A percentile compares a stretch with the other conserved stretches of the same genome.
These are phyloP conservation scores for Emmonsiellopsis sp. DNA, from an alignment of 2,329 filamentous ascomycete genomes.

Conservation along the genomic window DNA sequence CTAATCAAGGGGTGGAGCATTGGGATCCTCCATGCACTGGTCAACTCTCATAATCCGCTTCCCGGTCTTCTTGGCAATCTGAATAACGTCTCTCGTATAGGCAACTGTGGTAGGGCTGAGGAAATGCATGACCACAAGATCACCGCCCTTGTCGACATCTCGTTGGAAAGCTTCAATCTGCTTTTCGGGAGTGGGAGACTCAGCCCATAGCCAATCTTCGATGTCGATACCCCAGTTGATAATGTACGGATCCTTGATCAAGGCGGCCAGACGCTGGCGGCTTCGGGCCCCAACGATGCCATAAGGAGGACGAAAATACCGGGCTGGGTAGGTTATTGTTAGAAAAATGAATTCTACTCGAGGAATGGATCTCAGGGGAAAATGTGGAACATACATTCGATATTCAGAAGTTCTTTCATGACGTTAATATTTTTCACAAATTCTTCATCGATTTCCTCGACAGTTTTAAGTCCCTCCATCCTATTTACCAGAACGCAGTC, in stretches of 20 bases:
- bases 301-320: slow-evolving; percentile 62
- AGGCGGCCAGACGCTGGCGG: slow-evolving; percentile 51
- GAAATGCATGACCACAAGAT: slow-evolving; percentile 62
- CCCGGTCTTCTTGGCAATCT: slow-evolving; percentile 53
- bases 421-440: slow-evolving; percentile 26
- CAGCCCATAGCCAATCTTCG: slow-evolving; percentile 62
- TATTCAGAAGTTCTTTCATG: slow-evolving; percentile 21
- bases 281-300: slow-evolving; percentile 60
- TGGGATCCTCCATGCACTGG: slow-evolving; percentile 56
- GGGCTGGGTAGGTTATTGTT: slow-evolving; percentile 21
- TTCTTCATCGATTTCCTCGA: slow-evolving; percentile 28
- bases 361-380: neutral
- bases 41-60: slow-evolving; percentile 59
- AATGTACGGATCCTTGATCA: slow-evolving; percentile 46
- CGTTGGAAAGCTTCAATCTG: slow-evolving; percentile 58
- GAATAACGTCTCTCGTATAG: slow-evolving; percentile 57
- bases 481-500: slow-evolving; percentile 13
- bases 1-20: slow-evolving; percentile 38
- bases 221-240: slow-evolving; percentile 63
- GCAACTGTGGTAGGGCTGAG: slow-evolving; percentile 55
- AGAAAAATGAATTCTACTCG: slow-evolving; percentile 9
- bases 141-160: slow-evolving; percentile 54
- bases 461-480: slow-evolving; percentile 26
- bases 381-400: slow-evolving; percentile 21
- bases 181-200: slow-evolving; percentile 53